Evolutionary conservation across 1,284 basidiomycete species (phyloP).

Genomic region (Moesziomyces aphidis): DNA sequence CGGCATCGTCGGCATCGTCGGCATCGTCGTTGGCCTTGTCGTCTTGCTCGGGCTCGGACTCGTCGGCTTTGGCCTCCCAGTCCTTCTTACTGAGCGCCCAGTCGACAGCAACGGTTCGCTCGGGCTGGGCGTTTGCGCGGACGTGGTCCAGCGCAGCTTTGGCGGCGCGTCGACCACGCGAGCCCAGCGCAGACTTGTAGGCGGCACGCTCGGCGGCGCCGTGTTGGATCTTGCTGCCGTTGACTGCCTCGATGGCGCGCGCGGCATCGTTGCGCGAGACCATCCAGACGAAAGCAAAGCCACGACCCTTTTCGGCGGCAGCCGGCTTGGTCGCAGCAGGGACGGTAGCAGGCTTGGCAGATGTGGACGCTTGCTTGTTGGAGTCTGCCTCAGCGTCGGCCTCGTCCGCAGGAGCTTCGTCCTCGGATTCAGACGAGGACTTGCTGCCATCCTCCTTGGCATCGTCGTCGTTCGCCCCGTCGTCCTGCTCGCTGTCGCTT

Average conservation of each 20-base stretch:
- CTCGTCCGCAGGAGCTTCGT: slow-evolving; percentile 79
- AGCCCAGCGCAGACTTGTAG: slow-evolving; percentile 75
- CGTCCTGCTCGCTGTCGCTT: slow-evolving; percentile 69
- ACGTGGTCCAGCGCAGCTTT: slow-evolving; percentile 69
- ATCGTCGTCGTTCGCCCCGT: slow-evolving; percentile 65
- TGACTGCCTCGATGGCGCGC: slow-evolving; percentile 82
- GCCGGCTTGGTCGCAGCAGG: slow-evolving; percentile 79
- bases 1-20: slow-evolving; percentile 59
- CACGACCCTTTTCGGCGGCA: slow-evolving; percentile 73
- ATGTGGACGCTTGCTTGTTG: slow-evolving; percentile 10
- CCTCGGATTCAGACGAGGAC: slow-evolving; percentile 22
- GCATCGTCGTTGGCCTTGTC: slow-evolving; percentile 39
- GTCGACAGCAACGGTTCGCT: slow-evolving; percentile 88
- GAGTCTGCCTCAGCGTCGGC: slow-evolving; percentile 45
- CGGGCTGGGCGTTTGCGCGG: slow-evolving; percentile 65
- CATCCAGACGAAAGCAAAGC: slow-evolving; percentile 98
- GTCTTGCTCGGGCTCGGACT: slow-evolving; percentile 70
- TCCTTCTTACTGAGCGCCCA: slow-evolving; percentile 95
- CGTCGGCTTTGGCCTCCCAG: slow-evolving; percentile 79
- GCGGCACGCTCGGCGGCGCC: slow-evolving; percentile 76
- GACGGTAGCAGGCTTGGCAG: slow-evolving; percentile 13
- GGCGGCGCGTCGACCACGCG: slow-evolving; percentile 76
- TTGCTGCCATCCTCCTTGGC: slow-evolving; percentile 34
- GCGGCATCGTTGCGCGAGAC: slow-evolving; percentile 86
- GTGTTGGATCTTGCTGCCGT: slow-evolving; percentile 80